Conservation (phyloP, 2,329 filamentous ascomycete species). For the Beauveria bassiana region DNA sequence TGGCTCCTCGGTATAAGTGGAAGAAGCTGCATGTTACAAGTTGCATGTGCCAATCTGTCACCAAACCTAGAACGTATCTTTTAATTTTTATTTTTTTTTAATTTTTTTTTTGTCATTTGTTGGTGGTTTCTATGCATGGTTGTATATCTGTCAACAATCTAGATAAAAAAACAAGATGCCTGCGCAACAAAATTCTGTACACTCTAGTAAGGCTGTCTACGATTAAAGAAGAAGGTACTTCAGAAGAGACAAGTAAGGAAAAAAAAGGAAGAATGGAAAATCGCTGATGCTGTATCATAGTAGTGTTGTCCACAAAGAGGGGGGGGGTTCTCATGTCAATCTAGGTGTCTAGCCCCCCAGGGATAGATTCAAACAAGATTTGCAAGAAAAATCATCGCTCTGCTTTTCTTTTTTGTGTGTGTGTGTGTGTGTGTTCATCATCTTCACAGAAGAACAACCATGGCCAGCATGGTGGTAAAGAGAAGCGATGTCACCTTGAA, state of each 20-base stretch:
- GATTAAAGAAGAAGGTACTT: not conserved
- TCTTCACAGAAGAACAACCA: constrained; percentile 8
- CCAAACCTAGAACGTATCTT: not conserved
- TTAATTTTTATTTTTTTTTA: not conserved
- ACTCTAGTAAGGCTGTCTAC: not conserved
- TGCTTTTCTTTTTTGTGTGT: not conserved
- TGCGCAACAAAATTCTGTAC: not conserved
- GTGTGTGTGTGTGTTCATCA: not conserved
- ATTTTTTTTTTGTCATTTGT: constrained; percentile 3
- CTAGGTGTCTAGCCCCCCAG: not conserved
- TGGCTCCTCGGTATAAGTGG: not conserved
- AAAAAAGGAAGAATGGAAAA: not conserved
- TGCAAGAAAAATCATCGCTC: not conserved
- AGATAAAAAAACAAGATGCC: not conserved
- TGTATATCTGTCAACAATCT: not conserved
- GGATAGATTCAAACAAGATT: not conserved
- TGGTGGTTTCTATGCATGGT: not conserved
- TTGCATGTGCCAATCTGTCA: not conserved
- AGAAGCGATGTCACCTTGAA: not conserved
- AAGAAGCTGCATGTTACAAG: not conserved
- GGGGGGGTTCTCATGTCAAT: not conserved
- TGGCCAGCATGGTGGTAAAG: constrained; percentile 9
- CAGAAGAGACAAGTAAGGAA: not conserved
- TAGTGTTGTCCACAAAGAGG: not conserved
- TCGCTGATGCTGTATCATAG: constrained; percentile 1